Percentiles rank a stretch among this genome's conserved stretches.
phyloP scores from a whole-genome alignment of 2,329 filamentous ascomycete species.

The Beauveria sp. region DNA sequence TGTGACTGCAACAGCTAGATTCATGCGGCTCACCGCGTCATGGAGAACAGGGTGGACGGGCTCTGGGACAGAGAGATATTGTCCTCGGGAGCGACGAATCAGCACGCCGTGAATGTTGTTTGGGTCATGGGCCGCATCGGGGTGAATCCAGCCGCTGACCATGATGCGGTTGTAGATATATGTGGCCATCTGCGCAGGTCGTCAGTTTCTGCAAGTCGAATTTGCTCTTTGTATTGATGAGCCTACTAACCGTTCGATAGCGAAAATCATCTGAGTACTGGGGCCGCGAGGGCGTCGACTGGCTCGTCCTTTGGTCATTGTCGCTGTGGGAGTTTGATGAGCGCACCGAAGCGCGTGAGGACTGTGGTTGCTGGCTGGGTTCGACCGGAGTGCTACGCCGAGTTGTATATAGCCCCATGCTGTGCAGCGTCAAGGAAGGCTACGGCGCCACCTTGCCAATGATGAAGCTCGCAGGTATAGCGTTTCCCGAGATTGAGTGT shows the following conservation, averaged over 20 bases:
- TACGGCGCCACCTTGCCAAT: background rate
- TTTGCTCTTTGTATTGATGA: no score
- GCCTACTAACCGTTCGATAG: constrained; percentile 22
- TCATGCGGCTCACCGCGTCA: constrained; percentile 35
- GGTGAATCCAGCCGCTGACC: constrained; percentile 23
- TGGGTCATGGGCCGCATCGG: constrained; percentile 11
- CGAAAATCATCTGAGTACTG: constrained; percentile 24
- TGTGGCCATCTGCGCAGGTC: constrained; percentile 21
- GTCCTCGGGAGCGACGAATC: constrained; percentile 29
- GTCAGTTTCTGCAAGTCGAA: background rate
- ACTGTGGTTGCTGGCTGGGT: background rate
- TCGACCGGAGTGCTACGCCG: background rate
- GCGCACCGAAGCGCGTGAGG: background rate
- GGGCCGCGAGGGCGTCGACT: background rate
- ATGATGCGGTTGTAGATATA: constrained; percentile 23
- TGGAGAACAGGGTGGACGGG: constrained; percentile 29
- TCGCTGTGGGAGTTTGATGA: constrained; percentile 1
- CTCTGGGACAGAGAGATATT: constrained; percentile 34
- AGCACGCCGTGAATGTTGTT: constrained; percentile 28
- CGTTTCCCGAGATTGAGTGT: background rate
- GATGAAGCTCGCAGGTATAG: background rate
- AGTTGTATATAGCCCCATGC: background rate
- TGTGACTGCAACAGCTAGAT: constrained; percentile 39
- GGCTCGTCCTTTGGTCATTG: background rate
- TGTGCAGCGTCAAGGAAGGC: background rate